Conservation (phyloP, 2,329 filamentous ascomycete genomes). For the Alternaria arborescens region DNA sequence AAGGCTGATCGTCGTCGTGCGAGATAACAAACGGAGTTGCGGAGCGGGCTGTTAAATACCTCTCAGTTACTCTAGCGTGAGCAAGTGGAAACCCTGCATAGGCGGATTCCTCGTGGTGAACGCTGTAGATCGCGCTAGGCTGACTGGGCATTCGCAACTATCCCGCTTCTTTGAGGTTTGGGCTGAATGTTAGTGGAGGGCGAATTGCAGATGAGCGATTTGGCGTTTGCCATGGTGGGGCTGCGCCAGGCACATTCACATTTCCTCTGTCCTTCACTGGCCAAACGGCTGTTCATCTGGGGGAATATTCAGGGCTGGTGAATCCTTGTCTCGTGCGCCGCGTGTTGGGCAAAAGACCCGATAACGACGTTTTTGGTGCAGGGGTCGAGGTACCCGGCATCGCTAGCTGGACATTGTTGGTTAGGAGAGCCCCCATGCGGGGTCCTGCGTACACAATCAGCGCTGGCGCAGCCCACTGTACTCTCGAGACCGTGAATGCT, state of each 20-base stretch:
- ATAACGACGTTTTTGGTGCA: constrained; percentile 13
- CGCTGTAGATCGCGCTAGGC: constrained; percentile 17
- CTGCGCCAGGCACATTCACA: constrained; percentile 5
- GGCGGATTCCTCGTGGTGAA: constrained; percentile 19
- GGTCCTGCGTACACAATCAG: constrained; percentile 1
- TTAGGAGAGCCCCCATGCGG: constrained; percentile 1
- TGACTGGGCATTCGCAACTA: constrained; percentile 17
- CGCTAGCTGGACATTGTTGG: constrained; percentile 3
- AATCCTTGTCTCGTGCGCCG: constrained; percentile 11
- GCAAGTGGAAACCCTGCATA: constrained; percentile 19
- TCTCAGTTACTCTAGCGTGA: constrained; percentile 30
- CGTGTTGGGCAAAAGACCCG: constrained; percentile 11
- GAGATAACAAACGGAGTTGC: constrained; percentile 20
- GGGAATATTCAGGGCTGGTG: not conserved
- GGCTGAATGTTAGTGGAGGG: constrained; percentile 8
- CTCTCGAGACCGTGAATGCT: not conserved
- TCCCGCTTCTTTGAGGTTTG: constrained; percentile 13
- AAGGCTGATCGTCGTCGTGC: constrained; percentile 13
- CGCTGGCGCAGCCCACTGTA: not conserved
- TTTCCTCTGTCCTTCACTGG: constrained; percentile 3
- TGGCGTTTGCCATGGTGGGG: constrained; percentile 8
- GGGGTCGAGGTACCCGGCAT: constrained; percentile 11
- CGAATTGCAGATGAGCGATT: constrained; percentile 15
- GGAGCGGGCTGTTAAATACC: constrained; percentile 32
- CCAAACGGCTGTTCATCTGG: not conserved